Evolutionary conservation across 2,329 filamentous ascomycete genomes (phyloP).

Genomic region (Xylaria sp.): DNA sequence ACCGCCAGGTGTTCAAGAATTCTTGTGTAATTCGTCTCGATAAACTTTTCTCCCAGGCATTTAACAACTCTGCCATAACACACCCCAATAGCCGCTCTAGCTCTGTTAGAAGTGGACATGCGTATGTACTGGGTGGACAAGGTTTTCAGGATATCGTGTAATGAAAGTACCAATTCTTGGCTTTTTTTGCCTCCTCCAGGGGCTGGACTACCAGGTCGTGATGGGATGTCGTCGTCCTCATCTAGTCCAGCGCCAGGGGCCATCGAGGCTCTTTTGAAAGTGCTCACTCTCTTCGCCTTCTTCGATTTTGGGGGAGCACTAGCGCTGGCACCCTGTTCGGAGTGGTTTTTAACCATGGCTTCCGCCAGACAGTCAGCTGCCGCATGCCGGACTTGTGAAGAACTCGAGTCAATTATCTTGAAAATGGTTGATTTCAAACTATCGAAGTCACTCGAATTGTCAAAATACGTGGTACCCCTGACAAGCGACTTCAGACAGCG

Average conservation of each 20-base stretch:
- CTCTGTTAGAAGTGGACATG: conserved; percentile 79
- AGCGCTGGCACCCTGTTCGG: conserved; percentile 62
- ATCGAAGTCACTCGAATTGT: conserved; percentile 90
- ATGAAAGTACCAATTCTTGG: conserved; percentile 76
- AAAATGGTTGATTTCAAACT: conserved; percentile 83
- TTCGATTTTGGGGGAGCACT: conserved; percentile 67
- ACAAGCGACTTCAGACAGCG: conserved; percentile 80
- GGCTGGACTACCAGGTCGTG: conserved; percentile 77
- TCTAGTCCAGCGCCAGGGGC: conserved; percentile 71
- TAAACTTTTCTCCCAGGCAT: conserved; percentile 80
- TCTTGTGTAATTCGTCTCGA: conserved; percentile 83
- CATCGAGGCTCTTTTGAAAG: conserved; percentile 65
- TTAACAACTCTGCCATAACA: conserved; percentile 87
- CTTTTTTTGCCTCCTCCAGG: conserved; percentile 72
- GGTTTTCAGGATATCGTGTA: conserved; percentile 81
- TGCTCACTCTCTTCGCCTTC: conserved; percentile 69
- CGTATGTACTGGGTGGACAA: conserved; percentile 84
- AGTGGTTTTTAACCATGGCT: conserved; percentile 83
- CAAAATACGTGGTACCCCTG: conserved; percentile 80
- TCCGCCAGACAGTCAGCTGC: conserved; percentile 87
- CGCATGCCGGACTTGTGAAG: conserved; percentile 80
- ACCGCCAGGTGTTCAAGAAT: conserved; percentile 84
- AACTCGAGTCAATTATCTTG: conserved; percentile 85
- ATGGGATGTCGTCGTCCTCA: conserved; percentile 73
- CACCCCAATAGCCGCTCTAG: conserved; percentile 83